Conservation (phyloP, 306 rosid genomes). For the Quercus cerris region DNA sequence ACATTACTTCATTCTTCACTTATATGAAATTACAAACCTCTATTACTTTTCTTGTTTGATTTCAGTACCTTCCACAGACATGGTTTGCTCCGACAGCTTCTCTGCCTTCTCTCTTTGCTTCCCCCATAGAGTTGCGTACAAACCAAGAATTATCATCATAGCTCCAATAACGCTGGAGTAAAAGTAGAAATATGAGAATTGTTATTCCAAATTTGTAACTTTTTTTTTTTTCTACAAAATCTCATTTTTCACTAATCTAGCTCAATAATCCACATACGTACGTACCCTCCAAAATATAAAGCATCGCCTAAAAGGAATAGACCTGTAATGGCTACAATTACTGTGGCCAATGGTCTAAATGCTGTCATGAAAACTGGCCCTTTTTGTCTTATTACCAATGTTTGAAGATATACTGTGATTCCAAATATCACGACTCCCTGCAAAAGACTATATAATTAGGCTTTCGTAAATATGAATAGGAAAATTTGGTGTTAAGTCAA, state of each 20-base stretch:
- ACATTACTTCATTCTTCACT: too few species aligned
- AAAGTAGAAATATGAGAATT: not conserved
- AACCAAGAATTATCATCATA: not conserved
- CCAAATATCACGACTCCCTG: constrained; percentile 27
- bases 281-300: constrained; percentile 26
- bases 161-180: not conserved
- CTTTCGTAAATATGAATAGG: too few species aligned
- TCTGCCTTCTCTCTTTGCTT: not conserved
- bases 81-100: not conserved
- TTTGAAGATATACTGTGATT: not conserved
- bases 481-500: not conserved
- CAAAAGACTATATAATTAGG: not conserved
- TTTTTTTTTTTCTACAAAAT: too few species aligned
- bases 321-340: constrained; percentile 12
- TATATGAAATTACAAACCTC: not conserved
- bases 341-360: constrained; percentile 14
- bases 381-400: not conserved
- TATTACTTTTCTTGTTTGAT: not conserved
- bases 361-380: constrained; percentile 33
- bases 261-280: not conserved
- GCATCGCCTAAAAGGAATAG: constrained; percentile 20
- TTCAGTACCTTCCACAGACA: not conserved
- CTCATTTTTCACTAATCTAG: not conserved
- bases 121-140: not conserved
- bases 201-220: not conserved